Base-by-base conservation (phyloP, 106 monocot species). In the Dendrobium officinale region DNA sequence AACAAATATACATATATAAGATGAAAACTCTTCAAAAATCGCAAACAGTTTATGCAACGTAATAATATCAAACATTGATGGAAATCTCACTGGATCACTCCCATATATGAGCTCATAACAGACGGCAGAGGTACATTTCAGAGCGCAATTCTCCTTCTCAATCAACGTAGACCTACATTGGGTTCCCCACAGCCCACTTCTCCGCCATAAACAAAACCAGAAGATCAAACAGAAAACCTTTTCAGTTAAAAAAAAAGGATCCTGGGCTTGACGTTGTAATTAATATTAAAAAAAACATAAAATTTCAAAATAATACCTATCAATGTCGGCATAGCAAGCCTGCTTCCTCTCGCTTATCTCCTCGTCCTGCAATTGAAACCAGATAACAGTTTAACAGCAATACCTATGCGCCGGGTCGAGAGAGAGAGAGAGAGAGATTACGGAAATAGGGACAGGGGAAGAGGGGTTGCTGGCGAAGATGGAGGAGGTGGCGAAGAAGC, bases 161-260 rank as follows among this genome's bases (percentile, higher is more conserved):
- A 90, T 85, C 75, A 68, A 77, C 48, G 95, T 92, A 17, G 88
- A 88, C 49, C 59, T 88, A 59, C 94, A 95, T 73, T 74, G 78
- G 80, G 78, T 78, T 27, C 95, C 95, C 95, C 95, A 95, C 80
- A 95, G 16, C 33, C 95, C 92, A 87, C 95, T 95, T 68, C 54
- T 42, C 55, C 75, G 29, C 42, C 72, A 48, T 22, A 72, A 45
- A 45, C 1, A 45, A 45, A 45, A 7, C 9, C 45, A 0, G 1
- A 45, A 45, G 45, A 45, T 45, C 45, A 55, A 37, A 74, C 4
- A 13, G 1, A 66, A 22, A 22, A 0, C 33, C 20, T 33, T 40
- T 72, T 70, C 16, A 72, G 37, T 33, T 70, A 20, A 61, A 15
- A 51, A 15, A 51, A 51, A 13, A 51, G 15, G 51, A 51, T 22